These are phyloP conservation scores for Debaryomyces singareniensis DNA, from an alignment of 1,139 yeast species.

Conservation along the genomic window DNA sequence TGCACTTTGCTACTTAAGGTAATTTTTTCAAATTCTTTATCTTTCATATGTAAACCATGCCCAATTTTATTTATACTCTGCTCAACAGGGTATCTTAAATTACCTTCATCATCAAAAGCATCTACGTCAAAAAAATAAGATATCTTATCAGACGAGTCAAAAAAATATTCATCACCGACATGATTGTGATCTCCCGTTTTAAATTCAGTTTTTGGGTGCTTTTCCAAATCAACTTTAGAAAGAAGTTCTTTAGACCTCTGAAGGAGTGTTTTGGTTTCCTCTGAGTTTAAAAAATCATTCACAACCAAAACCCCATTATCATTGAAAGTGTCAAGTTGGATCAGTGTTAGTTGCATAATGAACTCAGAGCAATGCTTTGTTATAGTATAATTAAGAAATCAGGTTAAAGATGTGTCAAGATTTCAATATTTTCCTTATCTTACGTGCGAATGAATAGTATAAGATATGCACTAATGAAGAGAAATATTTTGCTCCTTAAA, in stretches of 20 bases:
- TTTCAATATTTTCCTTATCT: too few species aligned
- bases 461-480: too few species aligned
- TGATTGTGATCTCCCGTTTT: constrained; percentile 61
- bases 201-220: constrained; percentile 71
- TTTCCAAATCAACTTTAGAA: constrained; percentile 35
- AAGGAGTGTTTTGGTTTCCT: neutral
- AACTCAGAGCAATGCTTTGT: too few species aligned
- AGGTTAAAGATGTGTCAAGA: too few species aligned
- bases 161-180: constrained; percentile 69
- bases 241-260: neutral
- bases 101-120: constrained; percentile 51
- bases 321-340: constrained; percentile 13
- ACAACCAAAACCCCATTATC: neutral
- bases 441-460: too few species aligned
- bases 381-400: too few species aligned
- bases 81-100: constrained; percentile 46
- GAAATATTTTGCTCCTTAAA: too few species aligned
- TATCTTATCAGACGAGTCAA: constrained; percentile 63
- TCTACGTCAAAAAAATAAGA: constrained; percentile 68
- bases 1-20: constrained; percentile 49
- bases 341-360: neutral
- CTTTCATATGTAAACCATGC: constrained; percentile 62
- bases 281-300: neutral
- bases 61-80: constrained; percentile 72
- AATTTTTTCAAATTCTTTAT: constrained; percentile 38